Conservation (phyloP, 768 basidiomycete genomes). For the Sporobolomyces phaffii region DNA sequence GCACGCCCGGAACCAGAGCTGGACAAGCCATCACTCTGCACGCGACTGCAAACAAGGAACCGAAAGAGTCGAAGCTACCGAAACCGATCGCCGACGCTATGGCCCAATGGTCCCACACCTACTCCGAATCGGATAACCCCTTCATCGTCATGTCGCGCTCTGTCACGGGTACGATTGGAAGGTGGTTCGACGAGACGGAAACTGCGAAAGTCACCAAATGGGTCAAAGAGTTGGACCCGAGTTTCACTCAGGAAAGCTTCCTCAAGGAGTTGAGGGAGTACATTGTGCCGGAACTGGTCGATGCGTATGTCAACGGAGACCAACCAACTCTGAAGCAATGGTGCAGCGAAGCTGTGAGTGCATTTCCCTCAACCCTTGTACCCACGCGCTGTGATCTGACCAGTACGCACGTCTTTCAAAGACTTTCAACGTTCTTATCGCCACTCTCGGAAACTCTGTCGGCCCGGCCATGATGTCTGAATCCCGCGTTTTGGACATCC, state of each 20-base stretch:
- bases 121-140: constrained; percentile 89
- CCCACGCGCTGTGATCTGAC: not conserved
- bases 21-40: constrained; percentile 78
- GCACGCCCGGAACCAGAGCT: constrained; percentile 49
- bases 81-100: constrained; percentile 33
- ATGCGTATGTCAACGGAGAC: constrained; percentile 88
- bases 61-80: constrained; percentile 67
- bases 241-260: constrained; percentile 77
- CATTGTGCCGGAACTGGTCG: constrained; percentile 94
- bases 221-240: constrained; percentile 82
- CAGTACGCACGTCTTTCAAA: too few relatives aligned
- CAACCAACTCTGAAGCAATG: constrained; percentile 75
- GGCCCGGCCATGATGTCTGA: constrained; percentile 84
- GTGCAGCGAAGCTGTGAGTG: constrained; percentile 89
- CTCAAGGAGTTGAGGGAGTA: constrained; percentile 89
- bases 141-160: constrained; percentile 71
- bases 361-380: too few relatives aligned
- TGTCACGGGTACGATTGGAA: constrained; percentile 76
- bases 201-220: constrained; percentile 85
- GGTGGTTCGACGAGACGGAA: constrained; percentile 90
- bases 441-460: constrained; percentile 90
- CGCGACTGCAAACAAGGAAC: constrained; percentile 69
- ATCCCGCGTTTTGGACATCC: constrained; percentile 91
- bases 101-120: constrained; percentile 53
- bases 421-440: constrained; percentile 98